phyloP scores from a whole-genome alignment of 1,284 basidiomycete genomes.

The Ustilago crameri region DNA sequence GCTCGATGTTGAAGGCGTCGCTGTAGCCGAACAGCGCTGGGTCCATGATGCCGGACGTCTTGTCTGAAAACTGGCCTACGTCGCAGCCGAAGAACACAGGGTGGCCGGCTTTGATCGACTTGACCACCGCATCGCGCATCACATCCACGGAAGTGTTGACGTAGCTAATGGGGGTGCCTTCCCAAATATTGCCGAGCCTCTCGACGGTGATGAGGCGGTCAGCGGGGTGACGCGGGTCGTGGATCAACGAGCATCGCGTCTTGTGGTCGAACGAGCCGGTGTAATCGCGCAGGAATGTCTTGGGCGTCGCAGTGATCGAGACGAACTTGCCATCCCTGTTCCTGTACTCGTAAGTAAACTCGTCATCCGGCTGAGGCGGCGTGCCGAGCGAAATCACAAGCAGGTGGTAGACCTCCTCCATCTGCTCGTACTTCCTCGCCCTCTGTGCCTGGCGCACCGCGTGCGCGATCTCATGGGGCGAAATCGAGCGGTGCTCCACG shows the following conservation, averaged over 20 bases:
- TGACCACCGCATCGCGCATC: conserved; percentile 77
- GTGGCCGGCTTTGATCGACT: conserved; percentile 84
- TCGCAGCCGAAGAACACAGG: conserved; percentile 95
- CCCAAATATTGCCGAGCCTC: conserved; percentile 90
- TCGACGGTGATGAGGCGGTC: conserved; percentile 90
- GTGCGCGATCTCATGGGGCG: conserved; percentile 14
- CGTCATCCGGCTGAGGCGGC: conserved; percentile 50
- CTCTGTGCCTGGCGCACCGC: conserved; percentile 62
- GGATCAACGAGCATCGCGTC: conserved; percentile 88
- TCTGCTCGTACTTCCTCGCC: conserved; percentile 81
- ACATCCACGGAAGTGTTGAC: conserved; percentile 86
- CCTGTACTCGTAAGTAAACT: conserved; percentile 70
- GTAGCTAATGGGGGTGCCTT: conserved; percentile 80
- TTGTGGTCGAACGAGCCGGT: conserved; percentile 71
- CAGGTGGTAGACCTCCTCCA: conserved; percentile 86
- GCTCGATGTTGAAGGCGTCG: conserved; percentile 74
- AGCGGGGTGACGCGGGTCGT: conserved; percentile 89
- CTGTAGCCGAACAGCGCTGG: conserved; percentile 77
- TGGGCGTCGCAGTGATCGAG: conserved; percentile 80
- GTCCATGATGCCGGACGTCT: conserved; percentile 78
- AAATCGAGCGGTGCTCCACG: conserved; percentile 56
- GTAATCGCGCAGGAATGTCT: conserved; percentile 73
- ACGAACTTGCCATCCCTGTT: conserved; percentile 82
- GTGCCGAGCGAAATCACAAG: conserved; percentile 81
- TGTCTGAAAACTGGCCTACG: conserved; percentile 80